These are phyloP conservation scores for Darksidea phi DNA, from an alignment of 495 filamentous ascomycete genomes.

Conservation along the genomic window DNA sequence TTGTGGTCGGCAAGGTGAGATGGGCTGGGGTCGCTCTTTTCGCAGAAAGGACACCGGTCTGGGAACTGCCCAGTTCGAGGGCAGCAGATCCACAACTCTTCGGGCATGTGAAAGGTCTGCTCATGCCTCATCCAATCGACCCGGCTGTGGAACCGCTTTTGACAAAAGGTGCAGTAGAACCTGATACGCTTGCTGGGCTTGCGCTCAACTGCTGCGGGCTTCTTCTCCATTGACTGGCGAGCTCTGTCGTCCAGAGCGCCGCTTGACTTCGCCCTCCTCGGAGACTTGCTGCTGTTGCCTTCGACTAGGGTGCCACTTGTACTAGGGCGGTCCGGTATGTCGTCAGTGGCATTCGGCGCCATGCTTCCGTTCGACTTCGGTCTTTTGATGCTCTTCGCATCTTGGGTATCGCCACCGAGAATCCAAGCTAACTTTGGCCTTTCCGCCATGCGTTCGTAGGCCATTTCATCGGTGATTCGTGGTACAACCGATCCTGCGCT, in stretches of 20 bases:
- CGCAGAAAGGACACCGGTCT: conserved; percentile 24
- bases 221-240: conserved; percentile 5
- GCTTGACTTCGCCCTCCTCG: conserved; percentile 13
- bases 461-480: conserved; percentile 26
- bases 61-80: conserved; percentile 26
- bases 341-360: conserved; percentile 2
- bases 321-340: conserved; percentile 4
- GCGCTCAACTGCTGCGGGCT: background rate
- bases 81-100: conserved; percentile 29
- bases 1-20: conserved; percentile 32
- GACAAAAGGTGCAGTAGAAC: conserved; percentile 32
- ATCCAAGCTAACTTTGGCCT: conserved; percentile 30
- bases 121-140: conserved; percentile 28
- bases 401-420: conserved; percentile 15
- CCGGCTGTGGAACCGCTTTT: conserved; percentile 21
- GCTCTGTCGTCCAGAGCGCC: conserved; percentile 12
- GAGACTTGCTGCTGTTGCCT: background rate
- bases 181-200: conserved; percentile 13
- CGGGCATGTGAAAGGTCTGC: conserved; percentile 24
- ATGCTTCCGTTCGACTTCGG: conserved; percentile 26
- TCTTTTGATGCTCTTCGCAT: conserved; percentile 24
- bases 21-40: conserved; percentile 26
- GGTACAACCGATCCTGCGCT: background rate
- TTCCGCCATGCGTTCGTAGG: conserved; percentile 25
- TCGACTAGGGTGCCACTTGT: conserved; percentile 6